Evolutionary conservation across 208 protist genomes (phyloP).

Genomic region (Trypanosoma boissoni): DNA sequence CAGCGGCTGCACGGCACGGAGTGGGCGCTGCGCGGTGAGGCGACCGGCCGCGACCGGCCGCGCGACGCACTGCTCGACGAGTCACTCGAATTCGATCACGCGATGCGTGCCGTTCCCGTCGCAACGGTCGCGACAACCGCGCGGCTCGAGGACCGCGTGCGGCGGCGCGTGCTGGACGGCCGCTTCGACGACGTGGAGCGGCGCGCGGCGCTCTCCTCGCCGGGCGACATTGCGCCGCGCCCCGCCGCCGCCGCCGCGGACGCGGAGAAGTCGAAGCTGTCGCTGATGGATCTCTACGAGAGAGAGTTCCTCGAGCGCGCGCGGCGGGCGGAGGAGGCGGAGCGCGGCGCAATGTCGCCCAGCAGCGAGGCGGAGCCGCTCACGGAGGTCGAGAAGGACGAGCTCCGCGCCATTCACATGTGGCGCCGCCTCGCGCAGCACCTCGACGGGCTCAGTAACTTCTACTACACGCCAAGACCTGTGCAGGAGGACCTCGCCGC

Average conservation of each 20-base stretch:
- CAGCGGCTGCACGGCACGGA: conserved; percentile 67
- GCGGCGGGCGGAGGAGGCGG: conserved; percentile 57
- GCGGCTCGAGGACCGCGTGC: conserved; percentile 86
- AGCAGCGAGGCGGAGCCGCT: conserved; percentile 64
- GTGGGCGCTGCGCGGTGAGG: conserved; percentile 88
- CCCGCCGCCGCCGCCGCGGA: conserved; percentile 55
- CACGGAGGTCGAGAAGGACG: conserved; percentile 89
- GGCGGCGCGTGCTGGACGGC: conserved; percentile 69
- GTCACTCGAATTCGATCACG: conserved; percentile 86
- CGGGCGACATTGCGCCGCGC: conserved; percentile 29
- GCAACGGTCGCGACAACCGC: conserved; percentile 82
- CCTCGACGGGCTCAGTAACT: conserved; percentile 91
- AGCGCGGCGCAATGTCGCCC: conserved; percentile 26
- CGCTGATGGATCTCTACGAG: conserved; percentile 91
- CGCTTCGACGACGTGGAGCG: conserved; percentile 86
- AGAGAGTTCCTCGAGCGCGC: conserved; percentile 86
- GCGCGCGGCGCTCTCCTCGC: conserved; percentile 20
- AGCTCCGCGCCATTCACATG: conserved; percentile 89
- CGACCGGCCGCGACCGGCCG: conserved; percentile 61
- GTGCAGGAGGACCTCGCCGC: conserved; percentile 82
- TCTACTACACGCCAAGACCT: conserved; percentile 89
- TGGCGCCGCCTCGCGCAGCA: conserved; percentile 86
- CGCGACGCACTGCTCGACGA: conserved; percentile 86
- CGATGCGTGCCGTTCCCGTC: conserved; percentile 83
- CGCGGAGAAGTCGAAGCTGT: conserved; percentile 87